Evolutionary conservation across 805 yeast genomes (phyloP), one percentile per base, ranked within the genome.

Genomic region (Teunomyces stri): DNA sequence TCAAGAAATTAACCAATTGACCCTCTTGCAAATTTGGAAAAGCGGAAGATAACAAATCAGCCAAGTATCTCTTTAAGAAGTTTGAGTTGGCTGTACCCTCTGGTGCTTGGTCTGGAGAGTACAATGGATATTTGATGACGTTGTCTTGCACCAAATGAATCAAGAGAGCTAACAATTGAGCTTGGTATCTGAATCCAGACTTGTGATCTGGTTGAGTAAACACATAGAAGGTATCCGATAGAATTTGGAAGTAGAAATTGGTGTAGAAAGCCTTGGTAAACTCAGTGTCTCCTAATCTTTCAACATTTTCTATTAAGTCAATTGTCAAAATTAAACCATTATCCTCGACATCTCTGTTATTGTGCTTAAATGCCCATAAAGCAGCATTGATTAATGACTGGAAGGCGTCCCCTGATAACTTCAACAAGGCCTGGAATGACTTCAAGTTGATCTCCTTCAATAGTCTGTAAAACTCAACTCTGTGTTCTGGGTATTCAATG

Each of bases 351-450:
- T 92, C 98, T 66, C 98, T 83, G 68, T 94, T 91, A 61, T 91
- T 94, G 67, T 94, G 99, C 69, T 94, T 92, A 67, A 94, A 88
- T 0, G 98, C 97, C 99, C 99, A 94, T 60, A 94, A 75, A 40
- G 96, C 91, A 2, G 98, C 96, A 69, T 90, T 92, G 50, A 94
- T 83, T 48, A 94, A 85, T 49, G 89, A 79, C 62, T 87, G 90
- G 78, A 94, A 92, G 20, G 96, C 96, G 52, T 83, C 90, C 3
- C 95, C 92, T 7, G 97, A 95, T 53, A 94, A 78, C 65, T 89
- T 87, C 50, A 89, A 75, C 55, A 94, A 76, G 0, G 97, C 96
- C 49, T 81, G 79, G 76, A 94, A 94, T 13, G 94, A 84, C 61
- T 87, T 85, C 56, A 83, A 68, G 66, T 94, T 86, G 61, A 94